These are phyloP conservation scores for Claviceps sp. DNA, from an alignment of 2,329 filamentous ascomycete genomes.

Conservation along the genomic window DNA sequence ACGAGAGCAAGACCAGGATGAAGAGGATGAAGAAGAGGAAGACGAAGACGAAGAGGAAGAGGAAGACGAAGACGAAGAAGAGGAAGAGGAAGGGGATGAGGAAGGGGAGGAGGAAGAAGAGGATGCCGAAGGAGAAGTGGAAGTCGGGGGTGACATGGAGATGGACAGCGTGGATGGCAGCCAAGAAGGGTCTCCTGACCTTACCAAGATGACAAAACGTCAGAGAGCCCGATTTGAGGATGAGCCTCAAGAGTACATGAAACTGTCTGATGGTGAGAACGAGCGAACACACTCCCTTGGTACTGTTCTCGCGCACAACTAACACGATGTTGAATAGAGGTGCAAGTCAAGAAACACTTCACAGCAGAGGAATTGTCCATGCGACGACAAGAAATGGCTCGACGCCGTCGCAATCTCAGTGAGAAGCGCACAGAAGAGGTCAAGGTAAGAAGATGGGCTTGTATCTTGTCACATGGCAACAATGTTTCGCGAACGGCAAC, in stretches of 20 bases:
- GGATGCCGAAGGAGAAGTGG: conserved; percentile 23
- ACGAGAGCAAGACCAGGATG: conserved; percentile 22
- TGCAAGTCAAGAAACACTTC: conserved; percentile 49
- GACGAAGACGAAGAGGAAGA: conserved; percentile 35
- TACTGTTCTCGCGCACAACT: not conserved
- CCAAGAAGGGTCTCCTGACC: conserved; percentile 36
- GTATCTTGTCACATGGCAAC: not conserved
- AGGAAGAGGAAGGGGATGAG: conserved; percentile 5
- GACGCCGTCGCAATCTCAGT: conserved; percentile 46
- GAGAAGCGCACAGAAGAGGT: conserved; percentile 53
- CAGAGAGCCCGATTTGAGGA: conserved; percentile 47
- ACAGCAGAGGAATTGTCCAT: conserved; percentile 49
- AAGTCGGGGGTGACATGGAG: conserved; percentile 23
- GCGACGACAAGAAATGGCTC: conserved; percentile 49
- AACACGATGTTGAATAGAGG: conserved; percentile 30
- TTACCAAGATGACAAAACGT: conserved; percentile 47
- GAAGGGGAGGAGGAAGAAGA: not conserved
- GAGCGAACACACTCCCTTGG: not conserved
- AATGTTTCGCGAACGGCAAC: not conserved
- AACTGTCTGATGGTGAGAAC: conserved; percentile 43
- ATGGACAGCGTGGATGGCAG: conserved; percentile 32
- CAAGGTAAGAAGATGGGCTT: conserved; percentile 29
- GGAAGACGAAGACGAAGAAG: conserved; percentile 28
- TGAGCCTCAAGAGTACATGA: conserved; percentile 40
- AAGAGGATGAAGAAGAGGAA: conserved; percentile 30